Base-by-base conservation (phyloP, 1,139 yeast species). In the Arxiozyma slooffiae region DNA sequence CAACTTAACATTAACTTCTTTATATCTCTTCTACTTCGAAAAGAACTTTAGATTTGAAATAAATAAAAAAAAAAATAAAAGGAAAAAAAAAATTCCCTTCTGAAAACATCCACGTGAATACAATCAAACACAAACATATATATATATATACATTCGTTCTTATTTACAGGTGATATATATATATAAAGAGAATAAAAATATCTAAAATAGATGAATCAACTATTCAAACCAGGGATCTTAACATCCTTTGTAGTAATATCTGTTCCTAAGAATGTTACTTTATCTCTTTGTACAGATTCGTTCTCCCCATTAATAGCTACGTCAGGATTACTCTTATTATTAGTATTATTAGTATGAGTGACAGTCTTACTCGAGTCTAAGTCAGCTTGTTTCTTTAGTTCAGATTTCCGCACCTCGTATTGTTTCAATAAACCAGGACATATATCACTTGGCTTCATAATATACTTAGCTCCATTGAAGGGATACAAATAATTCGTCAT, bases 401-500 rank as follows among this genome's bases (percentile, higher is more conserved):
- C 38, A 17, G 22, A 47, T 48, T 49, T 49, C 43, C 47, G 50
- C 41, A 43, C n/a, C n/a, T n/a, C n/a, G n/a, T n/a, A n/a, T n/a
- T n/a, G n/a, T n/a, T n/a, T n/a, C n/a, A n/a, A n/a, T n/a, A n/a
- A n/a, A 1, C 17, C 11, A 4, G 34, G 4, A 40, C 55, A 49
- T 17, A 54, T 44, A 47, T 56, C 58, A 8, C 18, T 30, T 16
- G 52, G 52, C 9, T 54, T 39, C 43, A 55, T 26, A 2, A 85
- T 74, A 62, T 85, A 85, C 39, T 79, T 78, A 3, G 96, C 96
- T 46, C 86, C 85, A 59, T 85, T 82, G 54, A 72, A 62, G 48
- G 79, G 78, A 60, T 88, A 88, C 52, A 89, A 75, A 60, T 72
- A 78, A 69, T 85, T 86, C 66, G 92, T 78, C 96, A 89, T 89